phyloP scores from a whole-genome alignment of 2,329 filamentous ascomycete genomes.

The Hypoxylon sp. region DNA sequence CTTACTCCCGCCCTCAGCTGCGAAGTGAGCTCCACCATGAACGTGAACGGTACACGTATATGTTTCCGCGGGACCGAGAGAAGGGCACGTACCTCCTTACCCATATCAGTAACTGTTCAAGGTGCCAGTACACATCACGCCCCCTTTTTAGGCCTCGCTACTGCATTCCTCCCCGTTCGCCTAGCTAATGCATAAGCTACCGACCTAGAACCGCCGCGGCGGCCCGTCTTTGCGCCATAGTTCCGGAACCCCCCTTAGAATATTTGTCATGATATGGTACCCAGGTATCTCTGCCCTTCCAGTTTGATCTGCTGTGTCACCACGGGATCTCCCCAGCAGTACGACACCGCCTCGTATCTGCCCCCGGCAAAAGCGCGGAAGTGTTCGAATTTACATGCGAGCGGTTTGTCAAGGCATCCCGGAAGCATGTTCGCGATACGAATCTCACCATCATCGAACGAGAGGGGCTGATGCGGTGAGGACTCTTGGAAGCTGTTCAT shows the following conservation, averaged over 20 bases:
- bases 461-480: slow-evolving; percentile 41
- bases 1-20: slow-evolving; percentile 12
- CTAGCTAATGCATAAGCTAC: slow-evolving; percentile 46
- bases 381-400: slow-evolving; percentile 39
- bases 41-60: slow-evolving; percentile 14
- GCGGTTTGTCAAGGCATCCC: slow-evolving; percentile 29
- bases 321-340: slow-evolving; percentile 43
- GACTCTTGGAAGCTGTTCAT: slow-evolving; percentile 24
- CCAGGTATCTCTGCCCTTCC: slow-evolving; percentile 29
- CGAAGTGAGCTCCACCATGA: slow-evolving; percentile 17
- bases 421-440: slow-evolving; percentile 38
- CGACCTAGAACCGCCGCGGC: slow-evolving; percentile 37
- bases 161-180: slow-evolving; percentile 29
- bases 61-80: slow-evolving; percentile 21
- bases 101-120: slow-evolving; percentile 30
- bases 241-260: slow-evolving; percentile 20
- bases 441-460: slow-evolving; percentile 32
- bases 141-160: slow-evolving; percentile 36
- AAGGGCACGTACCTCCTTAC: slow-evolving; percentile 32
- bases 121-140: slow-evolving; percentile 37
- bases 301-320: slow-evolving; percentile 37
- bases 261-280: slow-evolving; percentile 41
- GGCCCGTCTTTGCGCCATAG: slow-evolving; percentile 33
- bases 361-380: slow-evolving; percentile 24
- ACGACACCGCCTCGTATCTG: slow-evolving; percentile 39